A percentile compares a stretch with the other conserved stretches of the same genome.
Evolutionary conservation across 495 filamentous ascomycete genomes (phyloP).

Genomic region (Halenospora varia): DNA sequence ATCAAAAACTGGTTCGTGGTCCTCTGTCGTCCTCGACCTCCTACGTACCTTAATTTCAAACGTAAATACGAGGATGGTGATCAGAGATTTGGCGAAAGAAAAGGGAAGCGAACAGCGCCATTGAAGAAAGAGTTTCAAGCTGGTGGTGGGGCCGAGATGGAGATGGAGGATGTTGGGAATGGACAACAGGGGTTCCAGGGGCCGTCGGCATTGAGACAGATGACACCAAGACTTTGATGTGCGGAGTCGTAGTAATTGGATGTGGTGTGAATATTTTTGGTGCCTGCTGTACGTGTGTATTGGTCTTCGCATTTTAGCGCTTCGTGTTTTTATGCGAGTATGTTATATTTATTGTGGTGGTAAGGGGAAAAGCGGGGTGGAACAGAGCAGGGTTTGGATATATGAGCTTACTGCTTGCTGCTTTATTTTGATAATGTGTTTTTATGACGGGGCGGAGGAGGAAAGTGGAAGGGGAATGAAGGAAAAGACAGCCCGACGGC

Average conservation of each 20-base stretch:
- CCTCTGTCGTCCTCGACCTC: slow-evolving; percentile 76
- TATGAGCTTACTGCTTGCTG: background rate
- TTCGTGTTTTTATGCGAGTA: background rate
- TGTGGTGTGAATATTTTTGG: background rate
- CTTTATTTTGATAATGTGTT: background rate
- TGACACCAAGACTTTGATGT: background rate
- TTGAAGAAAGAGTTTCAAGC: slow-evolving; percentile 40
- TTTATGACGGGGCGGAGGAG: background rate
- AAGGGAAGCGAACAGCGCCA: slow-evolving; percentile 40
- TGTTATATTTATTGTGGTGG: background rate
- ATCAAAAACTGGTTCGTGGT: slow-evolving; percentile 80
- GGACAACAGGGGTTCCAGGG: slow-evolving; percentile 22
- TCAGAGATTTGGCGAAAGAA: slow-evolving; percentile 68
- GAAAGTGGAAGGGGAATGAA: background rate
- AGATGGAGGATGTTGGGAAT: slow-evolving; percentile 50
- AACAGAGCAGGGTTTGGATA: background rate
- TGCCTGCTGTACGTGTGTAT: background rate
- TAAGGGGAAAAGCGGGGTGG: background rate
- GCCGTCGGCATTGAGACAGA: slow-evolving; percentile 9
- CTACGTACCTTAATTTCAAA: slow-evolving; percentile 90
- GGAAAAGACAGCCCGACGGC: background rate
- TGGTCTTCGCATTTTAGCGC: background rate
- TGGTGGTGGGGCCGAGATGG: slow-evolving; percentile 44
- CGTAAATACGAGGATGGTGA: slow-evolving; percentile 71
- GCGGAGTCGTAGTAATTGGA: background rate